Evolutionary conservation across 2,329 filamentous ascomycete genomes (phyloP), one percentile per base, ranked within the genome.

Genomic region (Cladophialophora chaetospira): DNA sequence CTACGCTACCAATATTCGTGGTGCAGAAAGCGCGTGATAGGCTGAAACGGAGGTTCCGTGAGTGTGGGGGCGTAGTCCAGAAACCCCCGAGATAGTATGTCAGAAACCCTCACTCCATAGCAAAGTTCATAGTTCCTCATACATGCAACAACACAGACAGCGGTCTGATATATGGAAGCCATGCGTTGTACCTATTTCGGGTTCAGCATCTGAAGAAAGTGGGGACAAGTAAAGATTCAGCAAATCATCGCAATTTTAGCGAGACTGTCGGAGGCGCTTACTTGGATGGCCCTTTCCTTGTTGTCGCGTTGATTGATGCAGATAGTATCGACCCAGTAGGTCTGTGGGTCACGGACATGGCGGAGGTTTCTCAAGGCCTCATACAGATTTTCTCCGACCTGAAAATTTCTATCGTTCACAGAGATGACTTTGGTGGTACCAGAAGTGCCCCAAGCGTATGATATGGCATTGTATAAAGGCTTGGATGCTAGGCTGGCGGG

Each of bases 351-450:
- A 68, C 56, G 23, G 36, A 63, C 50, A 58, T 31, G 19, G 51
- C 47, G 48, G 11, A 77, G 72, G 60, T 81, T 76, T 52, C 78
- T 71, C 1, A 77, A 77, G 60, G 83, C 80, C 29, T 79, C n/a
- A 42, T 19, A 10, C 17, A 42, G 11, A 28, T 45, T 45, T 11
- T 9, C 11, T n/a, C 42, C 11, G 4, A 23, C 42, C 25, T 11
- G 10, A 11, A 45, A 23, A 10, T 25, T 11, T 3, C 11, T 8
- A 13, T 25, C 42, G 42, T 45, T 45, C 10, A 45, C 42, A 25
- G 13, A 10, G 11, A 45, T 45, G 3, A 11, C 77, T 0, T 76
- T 77, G 1, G 13, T 13, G 10, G 17, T 11, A 6, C 9, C 8
- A n/a, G 3, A 11, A 8, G 2, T 9, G 6, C 42, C 42, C 42